phyloP scores from a whole-genome alignment of 495 filamentous ascomycete species.

The Polyplosphaeria fusca region DNA sequence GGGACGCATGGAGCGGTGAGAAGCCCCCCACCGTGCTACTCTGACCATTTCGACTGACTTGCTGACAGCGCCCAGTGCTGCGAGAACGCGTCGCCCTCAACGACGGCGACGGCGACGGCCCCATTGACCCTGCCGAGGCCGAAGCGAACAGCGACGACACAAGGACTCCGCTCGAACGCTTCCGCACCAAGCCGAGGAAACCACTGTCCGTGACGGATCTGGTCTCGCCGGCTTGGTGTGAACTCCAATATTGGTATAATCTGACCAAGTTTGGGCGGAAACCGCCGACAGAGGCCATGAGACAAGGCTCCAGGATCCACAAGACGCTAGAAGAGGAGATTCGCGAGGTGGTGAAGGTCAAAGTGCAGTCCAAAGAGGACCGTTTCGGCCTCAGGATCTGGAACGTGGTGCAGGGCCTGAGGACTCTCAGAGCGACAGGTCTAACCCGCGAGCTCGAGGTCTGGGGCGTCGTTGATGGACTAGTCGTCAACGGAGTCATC shows the following conservation, averaged over 20 bases:
- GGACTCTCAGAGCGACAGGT: slow-evolving; percentile 70
- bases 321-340: slow-evolving; percentile 81
- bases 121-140: too few species aligned
- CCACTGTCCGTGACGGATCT: slow-evolving; percentile 88
- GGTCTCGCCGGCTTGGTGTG: slow-evolving; percentile 88
- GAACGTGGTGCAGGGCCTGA: slow-evolving; percentile 87
- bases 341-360: slow-evolving; percentile 68
- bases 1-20: slow-evolving; percentile 21
- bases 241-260: slow-evolving; percentile 87
- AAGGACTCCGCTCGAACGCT: slow-evolving; percentile 67
- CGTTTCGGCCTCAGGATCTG: slow-evolving; percentile 77
- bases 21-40: not conserved
- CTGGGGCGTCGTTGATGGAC: slow-evolving; percentile 83
- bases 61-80: slow-evolving; percentile 41
- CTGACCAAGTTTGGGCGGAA: slow-evolving; percentile 74
- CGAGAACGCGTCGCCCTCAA: not conserved
- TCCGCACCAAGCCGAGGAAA: slow-evolving; percentile 71
- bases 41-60: slow-evolving; percentile 32
- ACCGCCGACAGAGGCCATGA: slow-evolving; percentile 76
- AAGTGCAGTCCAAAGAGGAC: slow-evolving; percentile 75
- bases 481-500: slow-evolving; percentile 84
- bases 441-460: slow-evolving; percentile 86
- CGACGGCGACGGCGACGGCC: too few species aligned
- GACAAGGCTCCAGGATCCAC: slow-evolving; percentile 71
- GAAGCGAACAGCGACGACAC: slow-evolving; percentile 43